Evolutionary conservation across 2,329 filamentous ascomycete species (phyloP), one percentile per base, ranked within the genome.

Genomic region (Talaromyces pinophilus): DNA sequence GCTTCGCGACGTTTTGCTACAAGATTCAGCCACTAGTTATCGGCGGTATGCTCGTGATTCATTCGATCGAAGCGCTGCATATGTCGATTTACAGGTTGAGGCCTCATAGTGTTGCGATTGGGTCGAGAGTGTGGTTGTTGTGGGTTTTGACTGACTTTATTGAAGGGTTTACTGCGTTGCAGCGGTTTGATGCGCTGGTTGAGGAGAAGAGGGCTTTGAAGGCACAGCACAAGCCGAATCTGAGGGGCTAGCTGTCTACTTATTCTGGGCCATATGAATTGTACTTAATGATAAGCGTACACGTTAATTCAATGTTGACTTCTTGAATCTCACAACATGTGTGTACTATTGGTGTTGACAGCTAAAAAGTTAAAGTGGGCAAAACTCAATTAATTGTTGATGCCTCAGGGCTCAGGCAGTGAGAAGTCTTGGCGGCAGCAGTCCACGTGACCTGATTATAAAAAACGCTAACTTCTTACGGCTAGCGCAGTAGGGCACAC

Each of bases 1-100:
- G 82, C 1, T 88, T 92, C 10, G 83, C 87, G 1, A 75, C 73
- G 1, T 85, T 85, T 65, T 89, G 87, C 71, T 81, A 83, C 69
- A 84, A 82, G 75, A 77, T 91, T 1, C 87, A 90, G 68, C 84
- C 84, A 59, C 74, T 80, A 15, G 80, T 94, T 50, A 80, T 90
- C 63, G 71, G 80, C 22, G 81, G 86, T 0, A 85, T 93, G 65
- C 3, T 92, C 1, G 81, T 73, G 0, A 84, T 92, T 13, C 94
- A 97, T 77, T 25, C 82, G 0, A 67, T 77, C 2, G 94, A 97
- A 81, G 79, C 83, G n/a, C 78, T 79, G 54, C 66, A 74, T 64
- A 80, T 88, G 76, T 78, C 78, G 6, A 69, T 75, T 13, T 77
- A 72, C 63, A 81, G 82, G 69, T 73, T 88, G 74, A 75, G 74